phyloP scores from a whole-genome alignment of 176 grass and related monocot species.

The Triticum turgidum region DNA sequence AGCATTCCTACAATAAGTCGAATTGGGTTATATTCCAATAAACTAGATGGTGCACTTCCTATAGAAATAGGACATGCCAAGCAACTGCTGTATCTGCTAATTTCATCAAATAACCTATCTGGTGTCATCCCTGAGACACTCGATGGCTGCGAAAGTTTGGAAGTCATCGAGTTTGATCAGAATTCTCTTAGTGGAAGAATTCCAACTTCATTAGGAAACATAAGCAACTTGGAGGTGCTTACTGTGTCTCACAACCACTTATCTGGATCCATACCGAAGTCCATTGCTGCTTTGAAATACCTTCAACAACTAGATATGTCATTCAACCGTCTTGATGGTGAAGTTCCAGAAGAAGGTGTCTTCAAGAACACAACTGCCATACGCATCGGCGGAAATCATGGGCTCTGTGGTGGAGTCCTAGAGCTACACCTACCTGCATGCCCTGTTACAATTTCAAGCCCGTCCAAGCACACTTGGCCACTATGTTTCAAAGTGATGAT shows the following conservation, averaged over 20 bases:
- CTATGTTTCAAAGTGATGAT: not conserved
- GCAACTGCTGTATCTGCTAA: not conserved
- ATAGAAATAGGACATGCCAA: not conserved
- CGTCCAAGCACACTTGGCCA: not conserved
- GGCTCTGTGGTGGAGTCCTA: not conserved
- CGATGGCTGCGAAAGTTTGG: slow-evolving; percentile 10
- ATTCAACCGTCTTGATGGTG: slow-evolving; percentile 1
- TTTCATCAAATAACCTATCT: slow-evolving; percentile 17
- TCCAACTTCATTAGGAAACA: not conserved
- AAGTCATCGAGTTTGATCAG: not conserved
- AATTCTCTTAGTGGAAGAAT: slow-evolving; percentile 1
- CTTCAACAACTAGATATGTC: slow-evolving; percentile 15
- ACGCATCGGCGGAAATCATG: not conserved
- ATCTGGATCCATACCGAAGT: not conserved
- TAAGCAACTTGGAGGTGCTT: not conserved
- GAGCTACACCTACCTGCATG: not conserved
- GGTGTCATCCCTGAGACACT: not conserved
- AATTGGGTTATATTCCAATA: not conserved
- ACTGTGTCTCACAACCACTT: slow-evolving; percentile 4
- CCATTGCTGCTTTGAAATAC: not conserved
- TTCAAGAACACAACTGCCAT: not conserved
- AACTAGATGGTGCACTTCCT: not conserved
- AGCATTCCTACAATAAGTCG: not conserved
- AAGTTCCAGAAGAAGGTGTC: not conserved
- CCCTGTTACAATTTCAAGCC: not conserved